These are phyloP conservation scores for Oryza officinalis DNA, from an alignment of 176 grass and related monocot species.

Conservation along the genomic window DNA sequence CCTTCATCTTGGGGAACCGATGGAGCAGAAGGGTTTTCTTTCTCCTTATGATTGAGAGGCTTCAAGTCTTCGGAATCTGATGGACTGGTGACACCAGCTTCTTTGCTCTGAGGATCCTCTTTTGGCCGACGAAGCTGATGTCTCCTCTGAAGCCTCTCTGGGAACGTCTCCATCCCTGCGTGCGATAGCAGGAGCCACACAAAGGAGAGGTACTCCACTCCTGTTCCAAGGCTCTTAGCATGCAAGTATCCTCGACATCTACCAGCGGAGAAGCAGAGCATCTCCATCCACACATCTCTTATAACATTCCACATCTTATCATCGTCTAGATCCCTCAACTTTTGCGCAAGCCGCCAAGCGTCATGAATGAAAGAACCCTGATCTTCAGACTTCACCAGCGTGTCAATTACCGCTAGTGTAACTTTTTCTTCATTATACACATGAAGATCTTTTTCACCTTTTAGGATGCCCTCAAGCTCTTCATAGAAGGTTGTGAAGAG, in stretches of 20 bases:
- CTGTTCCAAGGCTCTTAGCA: not conserved
- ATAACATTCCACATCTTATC: not conserved
- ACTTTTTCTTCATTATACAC: no score
- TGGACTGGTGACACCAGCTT: no score
- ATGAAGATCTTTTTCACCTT: not conserved
- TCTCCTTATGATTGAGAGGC: no score
- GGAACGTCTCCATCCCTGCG: not conserved
- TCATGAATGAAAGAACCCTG: not conserved
- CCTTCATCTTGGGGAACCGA: no score
- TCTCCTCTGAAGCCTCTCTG: not conserved
- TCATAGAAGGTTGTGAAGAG: not conserved
- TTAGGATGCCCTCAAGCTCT: not conserved
- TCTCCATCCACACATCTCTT: not conserved
- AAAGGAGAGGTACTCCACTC: not conserved
- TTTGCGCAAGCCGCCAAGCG: not conserved
- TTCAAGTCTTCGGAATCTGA: no score
- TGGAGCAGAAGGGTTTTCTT: no score
- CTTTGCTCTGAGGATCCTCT: not conserved
- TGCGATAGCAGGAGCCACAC: not conserved
- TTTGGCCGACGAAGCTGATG: not conserved
- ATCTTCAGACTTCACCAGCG: not conserved
- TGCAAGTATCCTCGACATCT: conserved; percentile 13
- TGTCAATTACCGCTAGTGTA: not conserved
- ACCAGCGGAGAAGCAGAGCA: not conserved
- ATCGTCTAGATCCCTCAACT: not conserved